Percentiles rank a stretch among this genome's conserved stretches.
phyloP scores from a whole-genome alignment of 257 asterid species.

The Nicotiana undulata region DNA sequence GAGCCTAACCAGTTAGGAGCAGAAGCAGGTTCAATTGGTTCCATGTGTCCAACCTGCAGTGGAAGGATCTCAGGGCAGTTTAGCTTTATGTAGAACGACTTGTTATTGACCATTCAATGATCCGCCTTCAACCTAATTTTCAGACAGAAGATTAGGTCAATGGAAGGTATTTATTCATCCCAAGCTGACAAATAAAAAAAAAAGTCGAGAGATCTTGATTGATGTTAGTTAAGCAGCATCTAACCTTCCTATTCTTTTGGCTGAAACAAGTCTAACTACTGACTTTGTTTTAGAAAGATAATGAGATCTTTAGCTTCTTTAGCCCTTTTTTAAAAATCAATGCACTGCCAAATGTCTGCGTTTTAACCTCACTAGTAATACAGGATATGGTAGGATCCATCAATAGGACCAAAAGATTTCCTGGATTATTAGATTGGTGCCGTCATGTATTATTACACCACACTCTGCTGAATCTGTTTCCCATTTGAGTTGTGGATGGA shows the following conservation, averaged over 20 bases:
- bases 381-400: not conserved
- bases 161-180: not conserved
- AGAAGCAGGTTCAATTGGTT: slow-evolving; percentile 52
- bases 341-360: not conserved
- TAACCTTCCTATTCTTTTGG: slow-evolving; percentile 1
- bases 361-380: not conserved
- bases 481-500: not conserved
- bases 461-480: not conserved
- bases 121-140: not conserved
- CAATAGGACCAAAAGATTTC: not conserved
- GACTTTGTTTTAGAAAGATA: not conserved
- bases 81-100: slow-evolving; percentile 3
- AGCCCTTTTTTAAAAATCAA: not conserved
- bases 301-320: not conserved
- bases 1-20: slow-evolving; percentile 39
- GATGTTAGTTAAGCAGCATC: not conserved
- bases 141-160: not conserved
- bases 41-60: slow-evolving; percentile 56
- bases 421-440: not conserved
- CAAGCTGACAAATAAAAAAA: not conserved
- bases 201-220: not conserved
- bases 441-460: not conserved
- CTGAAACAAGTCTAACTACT: not conserved
- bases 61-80: slow-evolving; percentile 24
- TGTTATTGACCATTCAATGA: not conserved